phyloP scores from a whole-genome alignment of 2,329 filamentous ascomycete species.

The Claviceps fusiformis region DNA sequence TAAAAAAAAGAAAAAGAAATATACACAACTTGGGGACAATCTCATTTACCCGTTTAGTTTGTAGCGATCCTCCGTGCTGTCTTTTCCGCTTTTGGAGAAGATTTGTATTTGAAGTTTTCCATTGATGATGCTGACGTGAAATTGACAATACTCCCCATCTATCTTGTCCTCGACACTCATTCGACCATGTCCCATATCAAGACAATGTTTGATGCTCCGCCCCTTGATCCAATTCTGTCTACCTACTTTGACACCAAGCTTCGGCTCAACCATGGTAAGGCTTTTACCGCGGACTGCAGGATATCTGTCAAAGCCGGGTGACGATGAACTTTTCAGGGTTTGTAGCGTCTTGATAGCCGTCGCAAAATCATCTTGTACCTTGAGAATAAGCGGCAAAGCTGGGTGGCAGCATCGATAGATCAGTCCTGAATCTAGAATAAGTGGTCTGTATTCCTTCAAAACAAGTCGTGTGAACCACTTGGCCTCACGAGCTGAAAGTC shows the following conservation, averaged over 20 bases:
- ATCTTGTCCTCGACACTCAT: conserved; percentile 73
- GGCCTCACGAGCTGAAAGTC: conserved; percentile 52
- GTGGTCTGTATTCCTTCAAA: conserved; percentile 60
- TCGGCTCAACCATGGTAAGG: conserved; percentile 32
- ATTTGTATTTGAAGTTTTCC: conserved; percentile 51
- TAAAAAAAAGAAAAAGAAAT: too few species aligned
- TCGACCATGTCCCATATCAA: conserved; percentile 45
- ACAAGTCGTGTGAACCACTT: conserved; percentile 82
- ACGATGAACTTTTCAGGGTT: conserved; percentile 8
- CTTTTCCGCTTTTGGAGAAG: conserved; percentile 86
- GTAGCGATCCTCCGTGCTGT: conserved; percentile 61
- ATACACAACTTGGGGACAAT: too few species aligned
- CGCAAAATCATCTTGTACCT: conserved; percentile 55
- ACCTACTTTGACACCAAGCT: conserved; percentile 49
- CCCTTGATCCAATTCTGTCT: conserved; percentile 52
- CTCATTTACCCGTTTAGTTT: conserved; percentile 39
- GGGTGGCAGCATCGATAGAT: conserved; percentile 53
- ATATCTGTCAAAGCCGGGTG: conserved; percentile 10
- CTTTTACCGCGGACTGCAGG: conserved; percentile 8
- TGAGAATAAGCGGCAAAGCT: conserved; percentile 54
- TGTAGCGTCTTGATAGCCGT: conserved; percentile 44
- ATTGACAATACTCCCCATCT: conserved; percentile 82
- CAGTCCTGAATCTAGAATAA: conserved; percentile 43
- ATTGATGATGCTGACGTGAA: conserved; percentile 60
- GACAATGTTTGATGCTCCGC: conserved; percentile 60